Conservation (phyloP, 2,329 filamentous ascomycete genomes). For the Ophiostoma himal-ulmi region DNA sequence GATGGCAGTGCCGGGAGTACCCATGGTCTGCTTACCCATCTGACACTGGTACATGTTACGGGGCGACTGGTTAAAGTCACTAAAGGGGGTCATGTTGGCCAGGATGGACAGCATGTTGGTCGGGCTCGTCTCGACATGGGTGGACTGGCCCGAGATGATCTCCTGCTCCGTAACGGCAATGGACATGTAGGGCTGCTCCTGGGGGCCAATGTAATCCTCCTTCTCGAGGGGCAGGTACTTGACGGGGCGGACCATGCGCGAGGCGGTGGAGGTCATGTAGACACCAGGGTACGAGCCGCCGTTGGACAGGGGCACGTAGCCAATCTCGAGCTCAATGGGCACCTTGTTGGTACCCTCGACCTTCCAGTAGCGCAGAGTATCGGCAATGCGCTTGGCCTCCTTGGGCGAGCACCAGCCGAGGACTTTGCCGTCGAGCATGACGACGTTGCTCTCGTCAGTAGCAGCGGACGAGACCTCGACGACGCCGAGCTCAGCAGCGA, state of each 20-base stretch:
- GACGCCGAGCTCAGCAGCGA: constrained; percentile 75
- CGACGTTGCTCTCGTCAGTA: constrained; percentile 74
- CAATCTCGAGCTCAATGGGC: constrained; percentile 81
- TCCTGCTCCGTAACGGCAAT: constrained; percentile 89
- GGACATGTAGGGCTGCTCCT: constrained; percentile 97
- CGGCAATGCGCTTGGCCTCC: constrained; percentile 73
- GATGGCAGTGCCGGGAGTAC: constrained; percentile 80
- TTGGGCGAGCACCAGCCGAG: constrained; percentile 85
- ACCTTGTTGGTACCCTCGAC: constrained; percentile 78
- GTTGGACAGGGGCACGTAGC: constrained; percentile 78
- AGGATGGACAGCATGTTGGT: constrained; percentile 97
- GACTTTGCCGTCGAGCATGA: constrained; percentile 85
- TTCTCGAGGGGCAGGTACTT: constrained; percentile 85
- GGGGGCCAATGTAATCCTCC: constrained; percentile 81
- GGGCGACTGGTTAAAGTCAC: constrained; percentile 96
- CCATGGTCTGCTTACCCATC: constrained; percentile 99
- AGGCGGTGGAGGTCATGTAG: constrained; percentile 81
- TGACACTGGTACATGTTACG: constrained; percentile 99
- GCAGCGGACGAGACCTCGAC: constrained; percentile 67
- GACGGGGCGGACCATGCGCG: constrained; percentile 84
- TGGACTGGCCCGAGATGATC: constrained; percentile 79
- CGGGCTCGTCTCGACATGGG: constrained; percentile 88
- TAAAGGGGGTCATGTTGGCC: constrained; percentile 98
- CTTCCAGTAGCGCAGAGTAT: constrained; percentile 91
- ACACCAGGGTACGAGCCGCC: constrained; percentile 95